phyloP scores from a whole-genome alignment of 768 basidiomycete species.

The Ephemerocybe angulata region DNA sequence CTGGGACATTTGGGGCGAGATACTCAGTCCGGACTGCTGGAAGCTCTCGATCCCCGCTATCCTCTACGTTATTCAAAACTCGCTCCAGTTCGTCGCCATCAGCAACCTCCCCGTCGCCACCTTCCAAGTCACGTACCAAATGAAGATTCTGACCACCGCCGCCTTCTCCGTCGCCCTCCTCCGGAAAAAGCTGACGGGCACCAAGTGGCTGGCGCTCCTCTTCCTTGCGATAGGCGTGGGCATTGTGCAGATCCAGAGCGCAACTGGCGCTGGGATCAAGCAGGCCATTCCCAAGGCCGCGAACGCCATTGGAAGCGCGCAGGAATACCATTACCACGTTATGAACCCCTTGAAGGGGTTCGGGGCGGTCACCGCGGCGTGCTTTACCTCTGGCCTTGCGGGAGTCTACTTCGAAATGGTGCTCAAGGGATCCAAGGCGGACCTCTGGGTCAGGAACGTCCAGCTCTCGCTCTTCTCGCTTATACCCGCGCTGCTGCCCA shows the following conservation, averaged over 20 bases:
- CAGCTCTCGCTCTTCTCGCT: slow-evolving; percentile 94
- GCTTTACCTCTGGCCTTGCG: slow-evolving; percentile 92
- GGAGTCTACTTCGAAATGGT: slow-evolving; percentile 99
- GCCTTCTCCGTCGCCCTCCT: slow-evolving; percentile 86
- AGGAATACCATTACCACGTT: slow-evolving; percentile 69
- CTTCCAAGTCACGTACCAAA: slow-evolving; percentile 97
- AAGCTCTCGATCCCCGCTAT: slow-evolving; percentile 96
- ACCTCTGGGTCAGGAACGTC: slow-evolving; percentile 96
- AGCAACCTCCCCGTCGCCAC: slow-evolving; percentile 94
- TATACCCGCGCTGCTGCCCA: slow-evolving; percentile 80
- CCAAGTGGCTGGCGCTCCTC: slow-evolving; percentile 86
- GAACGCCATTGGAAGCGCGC: slow-evolving; percentile 59
- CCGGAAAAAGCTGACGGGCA: slow-evolving; percentile 62
- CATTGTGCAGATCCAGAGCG: slow-evolving; percentile 88
- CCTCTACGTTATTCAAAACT: slow-evolving; percentile 94
- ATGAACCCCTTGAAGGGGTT: slow-evolving; percentile 89
- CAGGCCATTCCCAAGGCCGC: slow-evolving; percentile 19
- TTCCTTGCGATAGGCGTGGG: slow-evolving; percentile 90
- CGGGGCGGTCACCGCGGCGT: slow-evolving; percentile 83
- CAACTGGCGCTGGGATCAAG: slow-evolving; percentile 11
- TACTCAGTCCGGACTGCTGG: slow-evolving; percentile 95
- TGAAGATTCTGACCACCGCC: slow-evolving; percentile 97
- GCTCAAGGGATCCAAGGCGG: slow-evolving; percentile 81
- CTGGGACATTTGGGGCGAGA: slow-evolving; percentile 57
- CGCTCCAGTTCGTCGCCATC: slow-evolving; percentile 94